These are phyloP conservation scores for Chalaropsis thielavioides DNA, from an alignment of 2,329 filamentous ascomycete species.

Conservation along the genomic window DNA sequence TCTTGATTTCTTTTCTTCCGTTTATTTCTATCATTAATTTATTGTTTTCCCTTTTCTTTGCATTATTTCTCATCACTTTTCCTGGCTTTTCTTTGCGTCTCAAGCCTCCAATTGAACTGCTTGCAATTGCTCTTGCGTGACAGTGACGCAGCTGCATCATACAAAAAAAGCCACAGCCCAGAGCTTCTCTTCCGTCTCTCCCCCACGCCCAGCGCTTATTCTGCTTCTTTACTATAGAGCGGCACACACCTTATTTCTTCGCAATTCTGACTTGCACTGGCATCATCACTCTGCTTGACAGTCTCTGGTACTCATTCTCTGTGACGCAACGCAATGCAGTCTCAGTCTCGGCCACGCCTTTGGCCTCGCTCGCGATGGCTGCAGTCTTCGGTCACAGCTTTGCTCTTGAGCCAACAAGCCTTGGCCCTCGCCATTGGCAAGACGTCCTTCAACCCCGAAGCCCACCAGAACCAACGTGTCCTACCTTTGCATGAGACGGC, in stretches of 20 bases:
- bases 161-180: not conserved
- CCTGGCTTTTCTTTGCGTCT: not conserved
- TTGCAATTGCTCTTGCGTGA: not conserved
- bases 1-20: not conserved
- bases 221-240: not conserved
- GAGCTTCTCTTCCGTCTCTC: not conserved
- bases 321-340: not conserved
- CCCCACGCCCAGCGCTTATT: not conserved
- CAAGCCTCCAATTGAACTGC: not conserved
- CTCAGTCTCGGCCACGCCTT: constrained; percentile 10
- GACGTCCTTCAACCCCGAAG: not conserved
- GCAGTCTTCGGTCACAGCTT: constrained; percentile 3
- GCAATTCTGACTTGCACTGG: not conserved
- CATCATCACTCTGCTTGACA: not conserved
- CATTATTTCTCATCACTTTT: not conserved
- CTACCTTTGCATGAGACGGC: not conserved
- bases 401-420: constrained; percentile 12
- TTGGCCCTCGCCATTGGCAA: constrained; percentile 6
- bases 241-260: not conserved
- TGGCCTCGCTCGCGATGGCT: constrained; percentile 2
- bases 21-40: not conserved
- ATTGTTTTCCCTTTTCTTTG: not conserved
- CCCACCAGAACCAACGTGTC: not conserved
- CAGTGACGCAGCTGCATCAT: not conserved
- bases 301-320: not conserved